These are phyloP conservation scores for Botrytis porri DNA, from an alignment of 2,329 filamentous ascomycete genomes.

Conservation along the genomic window DNA sequence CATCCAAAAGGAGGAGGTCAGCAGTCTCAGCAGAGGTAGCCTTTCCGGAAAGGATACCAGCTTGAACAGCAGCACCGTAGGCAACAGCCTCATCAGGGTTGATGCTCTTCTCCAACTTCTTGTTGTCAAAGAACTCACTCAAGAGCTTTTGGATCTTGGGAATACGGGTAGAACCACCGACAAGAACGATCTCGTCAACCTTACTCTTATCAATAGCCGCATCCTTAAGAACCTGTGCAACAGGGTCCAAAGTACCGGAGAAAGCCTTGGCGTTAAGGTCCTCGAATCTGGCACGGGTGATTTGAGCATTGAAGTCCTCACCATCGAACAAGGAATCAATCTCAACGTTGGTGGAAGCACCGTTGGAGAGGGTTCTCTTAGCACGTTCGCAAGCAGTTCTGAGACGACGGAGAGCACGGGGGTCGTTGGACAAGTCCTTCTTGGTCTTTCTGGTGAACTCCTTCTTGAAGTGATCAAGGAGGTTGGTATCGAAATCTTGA, in stretches of 20 bases:
- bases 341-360: constrained; percentile 95
- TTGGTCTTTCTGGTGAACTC: constrained; percentile 83
- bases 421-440: constrained; percentile 75
- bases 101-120: constrained; percentile 99
- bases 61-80: constrained; percentile 97
- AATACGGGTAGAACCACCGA: constrained; percentile 98
- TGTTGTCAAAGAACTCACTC: constrained; percentile 98
- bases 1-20: constrained; percentile 93
- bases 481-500: constrained; percentile 93
- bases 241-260: constrained; percentile 87
- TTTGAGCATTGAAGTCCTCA: constrained; percentile 94
- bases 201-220: constrained; percentile 80
- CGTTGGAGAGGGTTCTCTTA: constrained; percentile 97
- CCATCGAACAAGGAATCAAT: constrained; percentile 98
- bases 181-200: constrained; percentile 98
- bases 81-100: constrained; percentile 99
- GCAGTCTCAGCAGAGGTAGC: constrained; percentile 91
- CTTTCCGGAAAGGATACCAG: constrained; percentile 97
- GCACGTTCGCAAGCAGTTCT: constrained; percentile 98
- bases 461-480: constrained; percentile 95
- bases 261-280: constrained; percentile 97
- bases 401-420: constrained; percentile 92
- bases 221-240: constrained; percentile 96
- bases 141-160: constrained; percentile 98
- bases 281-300: constrained; percentile 98